A percentile compares a stretch with the other conserved stretches of the same genome.
Evolutionary conservation across 2,329 filamentous ascomycete genomes (phyloP).

Genomic region (Xylariaceae sp.): DNA sequence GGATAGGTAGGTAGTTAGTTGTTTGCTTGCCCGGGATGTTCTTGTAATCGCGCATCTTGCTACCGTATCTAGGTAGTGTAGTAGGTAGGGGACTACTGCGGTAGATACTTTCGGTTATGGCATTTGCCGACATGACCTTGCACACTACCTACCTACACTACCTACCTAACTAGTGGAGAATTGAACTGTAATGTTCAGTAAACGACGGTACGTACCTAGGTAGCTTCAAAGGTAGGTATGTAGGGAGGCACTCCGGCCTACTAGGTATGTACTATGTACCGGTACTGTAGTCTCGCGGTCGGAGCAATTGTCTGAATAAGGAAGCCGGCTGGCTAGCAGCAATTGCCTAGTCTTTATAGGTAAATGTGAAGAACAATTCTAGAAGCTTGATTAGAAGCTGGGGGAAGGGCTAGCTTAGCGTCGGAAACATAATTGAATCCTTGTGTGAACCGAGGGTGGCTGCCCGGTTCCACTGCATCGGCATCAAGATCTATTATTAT

Average conservation of each 20-base stretch:
- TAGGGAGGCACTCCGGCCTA: too few species aligned
- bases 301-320: not conserved
- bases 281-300: too few species aligned
- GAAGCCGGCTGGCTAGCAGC: too few species aligned
- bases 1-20: too few species aligned
- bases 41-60: not conserved
- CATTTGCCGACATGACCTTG: constrained; percentile 20
- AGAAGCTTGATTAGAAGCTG: constrained; percentile 19
- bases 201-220: too few species aligned
- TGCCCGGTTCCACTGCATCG: constrained; percentile 19
- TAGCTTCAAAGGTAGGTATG: too few species aligned
- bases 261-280: not conserved
- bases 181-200: constrained; percentile 3
- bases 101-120: not conserved
- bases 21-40: too few species aligned
- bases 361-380: constrained; percentile 11
- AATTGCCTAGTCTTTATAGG: not conserved
- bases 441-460: constrained; percentile 15
- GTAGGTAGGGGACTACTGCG: not conserved
- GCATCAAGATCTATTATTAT: constrained; percentile 15
- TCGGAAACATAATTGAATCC: constrained; percentile 2
- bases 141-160: too few species aligned
- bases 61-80: not conserved
- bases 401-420: constrained; percentile 5
- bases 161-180: constrained; percentile 1